These are phyloP conservation scores for Acidiella bohemica DNA, from an alignment of 495 filamentous ascomycete genomes.

Conservation along the genomic window DNA sequence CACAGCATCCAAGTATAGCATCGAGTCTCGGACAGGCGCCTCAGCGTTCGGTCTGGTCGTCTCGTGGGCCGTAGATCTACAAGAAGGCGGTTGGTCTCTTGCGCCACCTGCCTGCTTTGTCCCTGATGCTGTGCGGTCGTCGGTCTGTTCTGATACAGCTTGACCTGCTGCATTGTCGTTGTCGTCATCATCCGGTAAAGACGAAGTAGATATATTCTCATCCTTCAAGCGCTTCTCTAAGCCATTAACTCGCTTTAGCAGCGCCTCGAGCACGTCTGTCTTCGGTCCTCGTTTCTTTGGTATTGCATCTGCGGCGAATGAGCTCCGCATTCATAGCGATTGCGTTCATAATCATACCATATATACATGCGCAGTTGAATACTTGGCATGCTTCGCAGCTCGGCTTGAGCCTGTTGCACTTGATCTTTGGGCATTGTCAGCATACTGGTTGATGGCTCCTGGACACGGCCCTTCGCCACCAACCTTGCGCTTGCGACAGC, in stretches of 20 bases:
- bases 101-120: neutral
- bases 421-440: slow-evolving; percentile 49
- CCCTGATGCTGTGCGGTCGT: neutral
- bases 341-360: slow-evolving; percentile 65
- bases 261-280: slow-evolving; percentile 72
- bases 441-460: no score
- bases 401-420: slow-evolving; percentile 72
- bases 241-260: slow-evolving; percentile 71
- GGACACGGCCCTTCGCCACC: no score
- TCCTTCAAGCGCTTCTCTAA: slow-evolving; percentile 68
- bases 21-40: slow-evolving; percentile 1
- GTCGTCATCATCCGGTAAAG: slow-evolving; percentile 11
- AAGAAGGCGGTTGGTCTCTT: neutral
- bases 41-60: neutral
- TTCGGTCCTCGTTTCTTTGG: slow-evolving; percentile 83
- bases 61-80: no score
- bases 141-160: neutral
- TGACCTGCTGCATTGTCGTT: neutral
- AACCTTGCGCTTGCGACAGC: slow-evolving; percentile 78
- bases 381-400: slow-evolving; percentile 80
- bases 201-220: slow-evolving; percentile 32
- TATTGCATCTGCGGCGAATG: slow-evolving; percentile 59
- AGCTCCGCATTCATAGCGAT: no score
- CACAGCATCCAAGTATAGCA: slow-evolving; percentile 39
- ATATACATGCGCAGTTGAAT: slow-evolving; percentile 77